Conservation (phyloP, 2,329 filamentous ascomycete species). For the Beauveria rudraprayagi region DNA sequence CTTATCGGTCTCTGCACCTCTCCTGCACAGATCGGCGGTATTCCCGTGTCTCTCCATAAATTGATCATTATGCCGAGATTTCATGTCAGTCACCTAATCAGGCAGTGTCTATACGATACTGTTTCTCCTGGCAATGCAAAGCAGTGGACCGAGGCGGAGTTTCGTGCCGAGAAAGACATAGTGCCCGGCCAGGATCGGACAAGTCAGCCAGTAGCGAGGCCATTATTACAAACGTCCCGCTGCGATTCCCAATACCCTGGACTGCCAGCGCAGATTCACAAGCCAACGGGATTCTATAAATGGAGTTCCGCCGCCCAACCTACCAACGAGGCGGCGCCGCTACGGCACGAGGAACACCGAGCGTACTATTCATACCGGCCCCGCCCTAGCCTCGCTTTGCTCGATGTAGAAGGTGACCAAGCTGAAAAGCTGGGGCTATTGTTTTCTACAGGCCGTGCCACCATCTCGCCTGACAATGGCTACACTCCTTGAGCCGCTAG, state of each 20-base stretch:
- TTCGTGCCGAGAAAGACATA: not conserved
- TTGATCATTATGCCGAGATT: not conserved
- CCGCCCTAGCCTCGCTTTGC: not conserved
- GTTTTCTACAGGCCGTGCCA: not conserved
- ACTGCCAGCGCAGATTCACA: not conserved
- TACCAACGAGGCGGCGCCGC: conserved; percentile 1
- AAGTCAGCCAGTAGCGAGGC: not conserved
- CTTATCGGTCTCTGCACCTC: not conserved
- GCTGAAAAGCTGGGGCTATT: not conserved
- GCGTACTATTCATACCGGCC: not conserved
- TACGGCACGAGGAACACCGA: not conserved
- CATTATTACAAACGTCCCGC: not conserved
- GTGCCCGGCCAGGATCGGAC: not conserved
- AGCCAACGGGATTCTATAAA: not conserved
- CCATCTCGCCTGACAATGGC: not conserved
- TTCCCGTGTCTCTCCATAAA: not conserved
- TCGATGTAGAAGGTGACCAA: not conserved
- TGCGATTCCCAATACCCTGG: not conserved
- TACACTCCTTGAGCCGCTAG: not conserved
- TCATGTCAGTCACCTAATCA: not conserved
- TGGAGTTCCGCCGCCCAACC: not conserved
- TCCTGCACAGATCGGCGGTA: not conserved
- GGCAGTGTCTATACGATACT: conserved; percentile 3
- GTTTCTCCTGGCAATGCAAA: not conserved
- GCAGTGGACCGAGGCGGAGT: not conserved